Base-by-base conservation (phyloP, 306 rosid species). In the Vigna unguiculata region DNA sequence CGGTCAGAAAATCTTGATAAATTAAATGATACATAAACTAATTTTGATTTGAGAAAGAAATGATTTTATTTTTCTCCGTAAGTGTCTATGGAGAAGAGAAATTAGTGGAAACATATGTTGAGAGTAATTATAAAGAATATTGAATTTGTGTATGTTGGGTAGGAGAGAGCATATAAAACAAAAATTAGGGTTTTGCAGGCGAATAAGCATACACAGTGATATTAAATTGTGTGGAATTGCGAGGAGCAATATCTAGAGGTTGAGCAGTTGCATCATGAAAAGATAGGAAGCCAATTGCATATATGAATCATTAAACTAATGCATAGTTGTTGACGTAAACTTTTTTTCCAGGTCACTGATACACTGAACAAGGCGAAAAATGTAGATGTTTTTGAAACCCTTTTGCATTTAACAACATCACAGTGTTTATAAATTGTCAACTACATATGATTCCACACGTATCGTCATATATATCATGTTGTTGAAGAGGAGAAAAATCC, bases 331-430 rank as follows among this genome's bases (percentile, higher is more conserved):
- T 53, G 74, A 77, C 67, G 60, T 34, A 80, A 77, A 80, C 71
- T 72, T 72, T 72, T 72, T 58, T 69, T 77, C 41, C 64, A 72
- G 66, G 49, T 60, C 72, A 28, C 9, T 38, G 75, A 38, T 85
- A 60, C 88, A 85, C 81, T 77, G 85, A 85, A 85, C 88, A 17
- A n/a, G 41, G 55, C 74, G 4, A 51, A 52, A 43, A 66, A 59
- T 43, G 38, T 67, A 61, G 71, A 51, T 67, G 41, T 20, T 59
- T 21, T 28, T 60, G 30, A 77, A 60, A 10, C 36, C 43, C 22
- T 64, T 48, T 77, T 36, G 24, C 67, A 21, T 28, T 25, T 72
- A 67, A 72, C 61, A 72, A 77, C 67, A 73, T 69, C 17, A 49
- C 71, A 61, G 13, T 38, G 60, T 76, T 77, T 68, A 53, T 69